Evolutionary conservation across 2,329 filamentous ascomycete species (phyloP), one percentile per base, ranked within the genome.

Genomic region (Alternaria postmessia): DNA sequence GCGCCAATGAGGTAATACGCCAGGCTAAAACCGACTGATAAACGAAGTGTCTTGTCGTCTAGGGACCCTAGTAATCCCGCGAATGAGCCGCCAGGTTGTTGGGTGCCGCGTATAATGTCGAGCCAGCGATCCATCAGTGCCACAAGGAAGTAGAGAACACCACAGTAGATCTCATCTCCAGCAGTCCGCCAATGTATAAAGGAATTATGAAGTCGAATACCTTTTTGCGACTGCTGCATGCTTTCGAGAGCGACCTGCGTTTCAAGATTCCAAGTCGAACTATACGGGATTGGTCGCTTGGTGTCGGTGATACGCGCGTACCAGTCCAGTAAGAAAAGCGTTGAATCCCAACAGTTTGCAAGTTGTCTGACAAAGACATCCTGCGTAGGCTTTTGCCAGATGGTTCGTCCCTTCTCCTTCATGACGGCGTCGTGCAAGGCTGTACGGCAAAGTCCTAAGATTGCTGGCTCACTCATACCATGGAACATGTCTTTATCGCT

Each of bases 121-220:
- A 85, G 75, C 85, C 85, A 87, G 59, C 85, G 85, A 64, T 87
- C 85, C 63, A 86, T 81, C 11, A 87, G 80, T 7, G 85, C 85
- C 36, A 85, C 78, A 9, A 86, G 66, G 59, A 87, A 87, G 72
- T 85, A 86, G 2, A 86, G 71, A 20, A 86, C 76, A 28, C 83
- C 84, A 60, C 83, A 86, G 30, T 83, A 84, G 28, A 86, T 80
- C 58, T 86, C 85, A 57, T 84, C 80, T 38, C 83, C 83, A 6
- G 84, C 83, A 59, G 85, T 84, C n/a, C 85, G 82, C 83, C 84
- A 87, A 61, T 86, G 84, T 26, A 86, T 82, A 66, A 87, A 87
- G 2, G 83, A 82, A 64, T 84, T 87, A 71, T 87, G 85, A 16
- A 86, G 77, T 26, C 82, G 79, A 16, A 87, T 82, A 3, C 85